These are phyloP conservation scores for Neoscytalidium dimidiatum DNA, from an alignment of 2,329 filamentous ascomycete genomes.

Conservation along the genomic window DNA sequence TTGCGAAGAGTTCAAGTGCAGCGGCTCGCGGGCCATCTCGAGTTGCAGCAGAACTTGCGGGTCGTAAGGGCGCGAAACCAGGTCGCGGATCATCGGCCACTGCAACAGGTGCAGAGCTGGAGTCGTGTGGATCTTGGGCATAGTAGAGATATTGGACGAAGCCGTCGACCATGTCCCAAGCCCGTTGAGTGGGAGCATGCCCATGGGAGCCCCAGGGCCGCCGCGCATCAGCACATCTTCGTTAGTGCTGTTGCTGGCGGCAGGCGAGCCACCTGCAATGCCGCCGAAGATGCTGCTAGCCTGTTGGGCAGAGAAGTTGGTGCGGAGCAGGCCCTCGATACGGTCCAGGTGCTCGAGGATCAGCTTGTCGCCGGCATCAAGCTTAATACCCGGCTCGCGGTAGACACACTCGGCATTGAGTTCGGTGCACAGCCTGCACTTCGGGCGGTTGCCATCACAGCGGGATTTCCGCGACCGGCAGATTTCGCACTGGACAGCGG, in stretches of 20 bases:
- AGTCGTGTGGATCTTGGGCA: conserved; percentile 83
- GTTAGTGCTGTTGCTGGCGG: conserved; percentile 46
- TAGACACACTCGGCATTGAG: conserved; percentile 82
- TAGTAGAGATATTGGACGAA: conserved; percentile 73
- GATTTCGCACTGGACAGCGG: conserved; percentile 69
- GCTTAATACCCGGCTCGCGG: conserved; percentile 81
- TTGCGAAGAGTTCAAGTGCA: conserved; percentile 59
- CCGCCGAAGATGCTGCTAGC: conserved; percentile 44
- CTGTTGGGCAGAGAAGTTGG: conserved; percentile 63
- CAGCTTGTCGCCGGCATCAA: conserved; percentile 83
- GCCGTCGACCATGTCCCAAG: conserved; percentile 70
- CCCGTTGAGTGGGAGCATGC: conserved; percentile 51
- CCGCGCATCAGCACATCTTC: conserved; percentile 44
- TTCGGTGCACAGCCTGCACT: conserved; percentile 82
- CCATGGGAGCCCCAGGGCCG: conserved; percentile 37
- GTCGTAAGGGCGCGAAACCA: conserved; percentile 76
- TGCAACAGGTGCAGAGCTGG: conserved; percentile 76
- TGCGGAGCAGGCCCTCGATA: conserved; percentile 78
- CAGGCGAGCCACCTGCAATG: conserved; percentile 37
- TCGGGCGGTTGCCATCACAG: conserved; percentile 77
- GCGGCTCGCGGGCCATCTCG: conserved; percentile 77
- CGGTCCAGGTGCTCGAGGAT: conserved; percentile 77
- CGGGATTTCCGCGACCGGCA: conserved; percentile 78
- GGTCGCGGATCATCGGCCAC: conserved; percentile 77
- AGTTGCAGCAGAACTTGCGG: conserved; percentile 79